Evolutionary conservation across 306 rosid genomes (phyloP).

Genomic region (Prosopis cineraria): DNA sequence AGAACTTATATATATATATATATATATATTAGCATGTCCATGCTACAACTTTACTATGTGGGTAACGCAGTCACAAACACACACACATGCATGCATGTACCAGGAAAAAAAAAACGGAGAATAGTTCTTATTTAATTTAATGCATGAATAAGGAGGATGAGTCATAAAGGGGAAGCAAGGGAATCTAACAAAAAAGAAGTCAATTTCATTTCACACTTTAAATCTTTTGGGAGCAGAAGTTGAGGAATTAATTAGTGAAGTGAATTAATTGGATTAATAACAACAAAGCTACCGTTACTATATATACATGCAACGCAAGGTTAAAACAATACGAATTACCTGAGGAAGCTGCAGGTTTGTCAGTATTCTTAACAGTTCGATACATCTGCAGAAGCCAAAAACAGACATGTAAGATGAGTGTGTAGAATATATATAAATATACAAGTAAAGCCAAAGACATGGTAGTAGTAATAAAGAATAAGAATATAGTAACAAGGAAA

Average conservation of each 20-base stretch:
- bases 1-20: background rate
- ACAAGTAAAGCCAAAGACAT: background rate
- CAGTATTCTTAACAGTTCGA: conserved; percentile 93
- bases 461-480: background rate
- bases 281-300: too few relatives aligned
- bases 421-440: background rate
- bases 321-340: conserved; percentile 51
- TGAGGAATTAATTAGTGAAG: conserved; percentile 30
- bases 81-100: conserved; percentile 17
- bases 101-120: background rate
- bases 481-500: background rate
- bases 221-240: conserved; percentile 31
- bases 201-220: conserved; percentile 1
- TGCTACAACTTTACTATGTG: background rate
- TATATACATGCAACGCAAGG: background rate
- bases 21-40: background rate
- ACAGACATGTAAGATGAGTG: conserved; percentile 23
- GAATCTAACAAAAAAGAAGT: conserved; percentile 43
- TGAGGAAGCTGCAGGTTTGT: conserved; percentile 83
- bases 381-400: conserved; percentile 70
- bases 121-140: conserved; percentile 19
- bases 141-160: conserved; percentile 29
- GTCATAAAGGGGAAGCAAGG: conserved; percentile 48
- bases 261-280: background rate
- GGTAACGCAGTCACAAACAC: conserved; percentile 8